A percentile compares a stretch with the other conserved stretches of the same genome.
Evolutionary conservation across 495 filamentous ascomycete species (phyloP).

Genomic region (Neurospora sp.): DNA sequence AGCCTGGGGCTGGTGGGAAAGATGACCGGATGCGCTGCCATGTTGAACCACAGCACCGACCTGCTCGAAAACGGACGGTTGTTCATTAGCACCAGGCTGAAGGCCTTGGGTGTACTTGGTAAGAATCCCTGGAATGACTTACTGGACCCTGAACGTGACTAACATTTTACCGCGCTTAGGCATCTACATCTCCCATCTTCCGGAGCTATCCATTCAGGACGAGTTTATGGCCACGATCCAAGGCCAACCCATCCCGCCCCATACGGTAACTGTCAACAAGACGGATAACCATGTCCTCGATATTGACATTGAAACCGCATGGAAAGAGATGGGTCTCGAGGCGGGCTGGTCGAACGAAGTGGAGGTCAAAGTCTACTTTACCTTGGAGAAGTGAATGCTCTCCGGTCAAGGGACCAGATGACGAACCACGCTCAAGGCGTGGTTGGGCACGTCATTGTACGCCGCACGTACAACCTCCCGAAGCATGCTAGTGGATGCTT

Average conservation of each 20-base stretch:
- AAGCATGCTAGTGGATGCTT: background rate
- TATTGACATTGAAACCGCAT: slow-evolving; percentile 69
- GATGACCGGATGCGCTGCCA: slow-evolving; percentile 79
- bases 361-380: slow-evolving; percentile 54
- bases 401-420: background rate
- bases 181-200: slow-evolving; percentile 60
- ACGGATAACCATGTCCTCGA: slow-evolving; percentile 52
- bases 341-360: slow-evolving; percentile 81
- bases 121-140: slow-evolving; percentile 18
- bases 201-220: slow-evolving; percentile 45
- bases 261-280: slow-evolving; percentile 52
- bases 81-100: slow-evolving; percentile 55
- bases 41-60: slow-evolving; percentile 48
- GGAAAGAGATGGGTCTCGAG: slow-evolving; percentile 61
- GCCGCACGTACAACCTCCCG: background rate
- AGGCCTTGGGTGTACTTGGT: slow-evolving; percentile 73
- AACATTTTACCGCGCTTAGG: slow-evolving; percentile 29
- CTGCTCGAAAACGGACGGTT: slow-evolving; percentile 50
- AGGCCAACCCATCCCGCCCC: slow-evolving; percentile 53
- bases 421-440: background rate
- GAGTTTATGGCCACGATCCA: slow-evolving; percentile 70
- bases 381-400: slow-evolving; percentile 4
- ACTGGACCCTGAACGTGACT: background rate
- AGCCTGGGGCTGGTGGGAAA: slow-evolving; percentile 78
- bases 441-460: background rate